A percentile compares a stretch with the other conserved stretches of the same genome.
phyloP scores from a whole-genome alignment of 257 asterid genomes.

The Nicotiana benthamiana region DNA sequence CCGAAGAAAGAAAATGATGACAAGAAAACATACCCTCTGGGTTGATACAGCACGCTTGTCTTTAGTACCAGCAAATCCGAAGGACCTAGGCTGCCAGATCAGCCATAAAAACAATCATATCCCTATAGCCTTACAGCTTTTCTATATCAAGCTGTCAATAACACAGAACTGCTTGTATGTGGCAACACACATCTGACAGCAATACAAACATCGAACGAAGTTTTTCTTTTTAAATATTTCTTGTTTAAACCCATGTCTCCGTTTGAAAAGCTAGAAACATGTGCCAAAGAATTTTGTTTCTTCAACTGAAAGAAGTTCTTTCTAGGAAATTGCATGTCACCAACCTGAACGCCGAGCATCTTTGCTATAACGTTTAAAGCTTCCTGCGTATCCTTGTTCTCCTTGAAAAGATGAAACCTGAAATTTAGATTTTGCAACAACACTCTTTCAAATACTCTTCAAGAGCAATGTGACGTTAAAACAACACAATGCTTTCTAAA shows the following conservation, averaged over 20 bases:
- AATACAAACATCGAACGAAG: slow-evolving; percentile 7
- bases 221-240: neutral
- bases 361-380: slow-evolving; percentile 75
- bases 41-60: slow-evolving; percentile 88
- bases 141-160: neutral
- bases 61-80: slow-evolving; percentile 96
- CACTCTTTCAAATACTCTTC: slow-evolving; percentile 5
- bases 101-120: slow-evolving; percentile 13
- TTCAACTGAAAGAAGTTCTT: neutral
- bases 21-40: slow-evolving; percentile 60
- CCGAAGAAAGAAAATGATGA: neutral
- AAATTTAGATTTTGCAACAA: slow-evolving; percentile 1
- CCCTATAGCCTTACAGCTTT: neutral
- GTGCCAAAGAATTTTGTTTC: neutral
- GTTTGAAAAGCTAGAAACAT: neutral
- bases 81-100: slow-evolving; percentile 73
- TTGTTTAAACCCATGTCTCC: neutral
- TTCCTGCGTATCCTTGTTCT: slow-evolving; percentile 97
- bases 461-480: slow-evolving; percentile 4
- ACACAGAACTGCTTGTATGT: neutral
- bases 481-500: neutral
- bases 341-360: slow-evolving; percentile 96
- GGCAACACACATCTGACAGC: neutral
- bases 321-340: slow-evolving; percentile 2
- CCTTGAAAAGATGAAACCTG: slow-evolving; percentile 96